Conservation (phyloP, 2,329 filamentous ascomycete species). For the Hypoxylon sp. region DNA sequence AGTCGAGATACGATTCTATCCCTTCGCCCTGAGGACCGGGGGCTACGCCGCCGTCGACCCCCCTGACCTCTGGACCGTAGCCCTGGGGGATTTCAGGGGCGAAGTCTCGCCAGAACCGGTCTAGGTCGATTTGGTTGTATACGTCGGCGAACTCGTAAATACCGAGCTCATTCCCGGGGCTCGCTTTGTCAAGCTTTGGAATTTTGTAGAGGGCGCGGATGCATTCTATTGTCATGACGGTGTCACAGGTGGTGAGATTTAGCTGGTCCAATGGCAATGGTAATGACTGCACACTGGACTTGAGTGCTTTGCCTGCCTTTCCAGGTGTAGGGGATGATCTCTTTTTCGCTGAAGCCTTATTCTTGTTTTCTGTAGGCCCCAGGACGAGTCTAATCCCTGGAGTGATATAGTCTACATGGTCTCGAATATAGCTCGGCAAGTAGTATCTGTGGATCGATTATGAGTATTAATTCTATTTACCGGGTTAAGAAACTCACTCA, state of each 20-base stretch:
- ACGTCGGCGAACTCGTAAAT: conserved; percentile 27
- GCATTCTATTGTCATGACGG: conserved; percentile 25
- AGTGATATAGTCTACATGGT: conserved; percentile 50
- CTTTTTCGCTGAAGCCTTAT: neutral
- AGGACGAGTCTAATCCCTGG: conserved; percentile 39
- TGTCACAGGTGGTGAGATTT: conserved; percentile 3
- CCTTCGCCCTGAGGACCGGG: conserved; percentile 25
- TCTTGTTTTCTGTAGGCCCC: conserved; percentile 38
- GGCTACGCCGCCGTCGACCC: conserved; percentile 27
- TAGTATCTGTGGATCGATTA: conserved; percentile 36
- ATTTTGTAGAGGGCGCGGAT: conserved; percentile 24
- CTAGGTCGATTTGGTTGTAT: conserved; percentile 31
- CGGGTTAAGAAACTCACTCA: neutral
- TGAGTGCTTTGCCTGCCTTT: neutral
- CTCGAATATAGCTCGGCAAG: conserved; percentile 45
- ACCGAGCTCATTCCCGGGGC: conserved; percentile 28
- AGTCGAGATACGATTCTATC: conserved; percentile 37
- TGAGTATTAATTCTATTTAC: neutral
- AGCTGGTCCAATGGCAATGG: neutral
- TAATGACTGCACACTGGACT: neutral
- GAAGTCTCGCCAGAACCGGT: conserved; percentile 22
- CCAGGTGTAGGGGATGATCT: neutral
- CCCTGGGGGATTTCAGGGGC: conserved; percentile 31
- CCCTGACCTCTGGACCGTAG: conserved; percentile 24
- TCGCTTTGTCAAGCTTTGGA: conserved; percentile 21